Percentiles rank a stretch among this genome's conserved stretches.
These are phyloP conservation scores for Dryas alaskensis DNA, from an alignment of 306 rosid species.

Conservation along the genomic window DNA sequence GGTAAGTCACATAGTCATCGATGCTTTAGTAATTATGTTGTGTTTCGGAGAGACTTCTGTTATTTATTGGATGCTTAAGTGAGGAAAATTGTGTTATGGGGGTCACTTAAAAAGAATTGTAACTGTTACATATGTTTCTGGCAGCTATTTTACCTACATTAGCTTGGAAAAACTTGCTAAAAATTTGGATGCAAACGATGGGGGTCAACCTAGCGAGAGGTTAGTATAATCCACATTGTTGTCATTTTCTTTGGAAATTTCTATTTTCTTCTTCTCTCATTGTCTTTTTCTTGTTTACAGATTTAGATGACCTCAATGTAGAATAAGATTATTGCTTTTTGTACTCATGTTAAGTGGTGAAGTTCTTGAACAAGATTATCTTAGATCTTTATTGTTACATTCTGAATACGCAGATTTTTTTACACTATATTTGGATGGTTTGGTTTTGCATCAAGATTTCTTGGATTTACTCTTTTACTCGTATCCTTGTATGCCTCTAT, in stretches of 20 bases:
- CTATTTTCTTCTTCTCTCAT: not conserved
- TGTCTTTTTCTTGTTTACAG: not conserved
- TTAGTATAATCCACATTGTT: slow-evolving; percentile 30
- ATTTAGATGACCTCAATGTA: not conserved
- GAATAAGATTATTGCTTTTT: not conserved
- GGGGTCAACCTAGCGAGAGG: slow-evolving; percentile 48
- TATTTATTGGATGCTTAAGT: not conserved
- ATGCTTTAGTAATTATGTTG: not conserved
- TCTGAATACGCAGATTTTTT: not conserved
- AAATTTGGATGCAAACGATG: slow-evolving; percentile 49
- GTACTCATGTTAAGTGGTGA: not conserved
- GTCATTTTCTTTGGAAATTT: slow-evolving; percentile 12
- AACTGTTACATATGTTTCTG: slow-evolving; percentile 15
- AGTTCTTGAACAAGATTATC: not conserved
- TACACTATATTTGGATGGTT: not conserved
- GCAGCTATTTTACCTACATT: slow-evolving; percentile 83
- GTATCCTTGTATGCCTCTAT: not conserved
- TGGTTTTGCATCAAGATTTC: not conserved
- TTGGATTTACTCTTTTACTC: not conserved
- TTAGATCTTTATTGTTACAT: not conserved
- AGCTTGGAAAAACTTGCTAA: slow-evolving; percentile 61
- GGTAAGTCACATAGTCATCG: slow-evolving; percentile 45
- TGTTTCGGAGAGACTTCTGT: not conserved
- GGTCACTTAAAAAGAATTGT: not conserved
- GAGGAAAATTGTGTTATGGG: not conserved